Base-by-base conservation (phyloP, 1,284 basidiomycete genomes). In the Ustilago tritici region DNA sequence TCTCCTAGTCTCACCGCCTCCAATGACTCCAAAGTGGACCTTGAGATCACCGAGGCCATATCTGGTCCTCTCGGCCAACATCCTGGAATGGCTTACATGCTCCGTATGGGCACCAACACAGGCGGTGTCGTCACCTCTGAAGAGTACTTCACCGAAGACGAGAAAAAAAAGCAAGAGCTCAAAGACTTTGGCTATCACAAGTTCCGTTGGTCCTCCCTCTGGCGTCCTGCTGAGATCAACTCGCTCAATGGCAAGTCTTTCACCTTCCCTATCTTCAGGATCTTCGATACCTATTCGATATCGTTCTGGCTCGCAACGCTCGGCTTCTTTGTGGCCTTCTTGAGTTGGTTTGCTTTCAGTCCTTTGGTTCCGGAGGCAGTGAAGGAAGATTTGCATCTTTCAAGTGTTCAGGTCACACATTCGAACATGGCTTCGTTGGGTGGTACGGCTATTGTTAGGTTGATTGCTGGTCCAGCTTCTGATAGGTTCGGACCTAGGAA, bases 341-440 rank as follows among this genome's bases (percentile, higher is more conserved):
- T 91, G 23, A 89, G 90, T 15, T 92, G 91, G 91, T 92, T 92
- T 70, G 90, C 91, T 0, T 91, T 91, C 80, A 87, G 90, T 17
- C 90, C 91, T 0, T 87, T 92, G 11, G 88, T 91, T 52, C 89
- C 90, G 0, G 90, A 91, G 46, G 90, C 89, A 5, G 90, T 92
- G 83, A 89, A 89, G 69, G 76, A 80, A 7, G 91, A 92, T 80
- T 88, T 92, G 61, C 84, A 88, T 1, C 84, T 92, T 17, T 89
- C 89, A 3, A 70, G 86, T 15, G 85, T 83, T 3, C 87, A 90
- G 82, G 85, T 90, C 38, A 88, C 87, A 32, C 90, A 91, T 81
- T 90, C 90, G 2, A 91, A 91, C 78, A 88, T 92, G 61, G 83
- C 90, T 58, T 90, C 90, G 1, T 85, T 91, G 1, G 87, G 86